A percentile compares a stretch with the other conserved stretches of the same genome.
Conservation (phyloP, 2,329 filamentous ascomycete species). For the Alternaria viburni region DNA sequence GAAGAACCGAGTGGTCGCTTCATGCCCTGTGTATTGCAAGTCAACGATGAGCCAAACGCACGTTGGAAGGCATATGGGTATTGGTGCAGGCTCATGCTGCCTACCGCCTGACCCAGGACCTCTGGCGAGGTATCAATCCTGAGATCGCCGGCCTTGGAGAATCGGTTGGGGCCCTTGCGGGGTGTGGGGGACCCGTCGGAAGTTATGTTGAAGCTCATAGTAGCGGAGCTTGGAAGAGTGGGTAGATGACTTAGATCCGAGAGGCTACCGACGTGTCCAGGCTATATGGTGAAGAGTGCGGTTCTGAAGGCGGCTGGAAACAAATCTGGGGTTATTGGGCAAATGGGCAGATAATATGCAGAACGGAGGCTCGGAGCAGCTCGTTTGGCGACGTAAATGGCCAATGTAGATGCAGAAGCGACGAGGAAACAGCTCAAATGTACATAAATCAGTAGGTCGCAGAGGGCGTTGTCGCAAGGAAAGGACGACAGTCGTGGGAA, state of each 20-base stretch:
- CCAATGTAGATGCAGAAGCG: slow-evolving; percentile 45
- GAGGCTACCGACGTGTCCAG: slow-evolving; percentile 26
- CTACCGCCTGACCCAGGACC: slow-evolving; percentile 43
- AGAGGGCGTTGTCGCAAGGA: slow-evolving; percentile 12
- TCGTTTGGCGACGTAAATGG: slow-evolving; percentile 45
- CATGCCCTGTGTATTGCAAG: slow-evolving; percentile 44
- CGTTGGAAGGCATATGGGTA: slow-evolving; percentile 24
- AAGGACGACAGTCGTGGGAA: slow-evolving; percentile 27
- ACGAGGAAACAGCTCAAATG: slow-evolving; percentile 32
- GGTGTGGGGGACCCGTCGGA: slow-evolving; percentile 52
- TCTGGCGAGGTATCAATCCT: slow-evolving; percentile 45
- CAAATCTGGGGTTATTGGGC: slow-evolving; percentile 30
- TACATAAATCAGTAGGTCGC: slow-evolving; percentile 31
- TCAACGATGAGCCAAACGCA: slow-evolving; percentile 39
- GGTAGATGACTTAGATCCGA: slow-evolving; percentile 43
- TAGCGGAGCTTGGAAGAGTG: slow-evolving; percentile 24
- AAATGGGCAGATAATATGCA: slow-evolving; percentile 47
- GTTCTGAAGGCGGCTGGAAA: slow-evolving; percentile 3
- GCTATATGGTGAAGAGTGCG: slow-evolving; percentile 5
- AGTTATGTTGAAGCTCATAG: slow-evolving; percentile 49
- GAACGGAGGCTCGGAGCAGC: slow-evolving; percentile 31
- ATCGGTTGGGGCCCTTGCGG: slow-evolving; percentile 43
- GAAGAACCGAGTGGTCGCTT: slow-evolving; percentile 50
- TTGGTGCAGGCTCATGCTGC: slow-evolving; percentile 32
- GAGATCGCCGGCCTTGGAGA: slow-evolving; percentile 40